Percentiles rank a stretch among this genome's conserved stretches.
phyloP scores from a whole-genome alignment of 306 rosid species.

The Pyrus pyrifolia region DNA sequence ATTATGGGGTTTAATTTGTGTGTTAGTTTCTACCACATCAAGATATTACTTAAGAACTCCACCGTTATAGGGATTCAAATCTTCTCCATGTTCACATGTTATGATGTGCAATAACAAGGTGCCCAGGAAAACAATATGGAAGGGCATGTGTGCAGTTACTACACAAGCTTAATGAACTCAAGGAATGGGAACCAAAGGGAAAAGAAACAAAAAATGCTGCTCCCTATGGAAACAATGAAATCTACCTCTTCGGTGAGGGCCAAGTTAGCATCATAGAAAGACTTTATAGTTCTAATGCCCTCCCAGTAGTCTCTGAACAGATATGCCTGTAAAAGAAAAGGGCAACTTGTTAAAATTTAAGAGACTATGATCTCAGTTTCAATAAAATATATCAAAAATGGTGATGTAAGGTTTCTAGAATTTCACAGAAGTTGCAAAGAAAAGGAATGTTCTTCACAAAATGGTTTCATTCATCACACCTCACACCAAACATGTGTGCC shows the following conservation, averaged over 20 bases:
- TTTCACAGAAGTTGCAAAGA: too few relatives aligned
- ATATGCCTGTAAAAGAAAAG: conserved; percentile 46
- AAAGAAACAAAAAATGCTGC: background rate
- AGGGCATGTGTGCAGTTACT: background rate
- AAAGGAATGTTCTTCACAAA: too few relatives aligned
- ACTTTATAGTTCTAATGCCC: conserved; percentile 76
- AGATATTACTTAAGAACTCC: background rate
- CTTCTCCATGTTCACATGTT: background rate
- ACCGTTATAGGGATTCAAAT: background rate
- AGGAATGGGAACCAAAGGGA: background rate
- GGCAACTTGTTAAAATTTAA: too few relatives aligned
- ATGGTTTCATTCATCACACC: too few relatives aligned
- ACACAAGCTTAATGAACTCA: background rate
- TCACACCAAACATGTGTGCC: too few relatives aligned
- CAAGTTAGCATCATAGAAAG: conserved; percentile 74
- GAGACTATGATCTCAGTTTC: too few relatives aligned
- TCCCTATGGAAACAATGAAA: background rate
- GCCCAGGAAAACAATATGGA: background rate
- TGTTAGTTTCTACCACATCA: too few relatives aligned
- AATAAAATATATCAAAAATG: too few relatives aligned
- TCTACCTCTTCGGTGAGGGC: conserved; percentile 88
- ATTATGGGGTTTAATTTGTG: too few relatives aligned
- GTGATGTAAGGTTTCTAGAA: too few relatives aligned
- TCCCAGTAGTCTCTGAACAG: conserved; percentile 88
- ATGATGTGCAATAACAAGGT: background rate